Conservation (phyloP, 768 basidiomycete genomes). For the Auriscalpium microsporum region DNA sequence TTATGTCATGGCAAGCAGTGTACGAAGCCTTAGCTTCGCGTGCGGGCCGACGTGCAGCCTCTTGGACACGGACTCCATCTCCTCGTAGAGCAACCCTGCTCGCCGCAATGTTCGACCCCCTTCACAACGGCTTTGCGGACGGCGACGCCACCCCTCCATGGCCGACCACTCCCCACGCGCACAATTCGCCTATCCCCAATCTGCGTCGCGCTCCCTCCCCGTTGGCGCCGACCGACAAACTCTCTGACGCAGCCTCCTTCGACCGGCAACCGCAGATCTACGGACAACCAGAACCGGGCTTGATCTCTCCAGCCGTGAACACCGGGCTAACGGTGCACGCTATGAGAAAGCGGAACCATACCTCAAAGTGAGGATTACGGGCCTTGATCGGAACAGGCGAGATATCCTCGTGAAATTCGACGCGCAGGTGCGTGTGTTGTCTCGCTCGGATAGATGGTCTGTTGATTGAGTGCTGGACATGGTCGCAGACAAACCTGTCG, state of each 20-base stretch:
- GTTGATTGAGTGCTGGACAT: neutral
- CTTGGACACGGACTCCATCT: no score
- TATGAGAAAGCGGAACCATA: slow-evolving; percentile 78
- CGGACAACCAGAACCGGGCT: slow-evolving; percentile 75
- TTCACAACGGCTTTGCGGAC: slow-evolving; percentile 43
- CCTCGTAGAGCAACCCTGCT: neutral
- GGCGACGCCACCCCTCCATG: slow-evolving; percentile 51
- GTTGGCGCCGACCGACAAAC: slow-evolving; percentile 39
- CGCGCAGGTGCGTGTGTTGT: slow-evolving; percentile 60
- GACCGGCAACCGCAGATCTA: slow-evolving; percentile 82
- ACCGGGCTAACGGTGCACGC: slow-evolving; percentile 55
- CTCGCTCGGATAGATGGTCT: neutral
- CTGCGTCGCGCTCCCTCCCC: slow-evolving; percentile 54
- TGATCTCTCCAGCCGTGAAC: slow-evolving; percentile 67
- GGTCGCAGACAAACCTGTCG: slow-evolving; percentile 76
- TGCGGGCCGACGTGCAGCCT: no score
- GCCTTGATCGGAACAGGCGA: slow-evolving; percentile 88
- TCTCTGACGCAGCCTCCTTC: slow-evolving; percentile 42
- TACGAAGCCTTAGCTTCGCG: no score
- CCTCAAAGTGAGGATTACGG: slow-evolving; percentile 82
- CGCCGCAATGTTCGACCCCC: slow-evolving; percentile 61
- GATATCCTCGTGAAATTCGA: slow-evolving; percentile 93
- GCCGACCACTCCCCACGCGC: slow-evolving; percentile 74
- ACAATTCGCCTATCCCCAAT: slow-evolving; percentile 64
- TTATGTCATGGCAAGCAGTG: no score